These are phyloP conservation scores for Penicillium thymicola DNA, from an alignment of 2,329 filamentous ascomycete genomes.

Conservation along the genomic window DNA sequence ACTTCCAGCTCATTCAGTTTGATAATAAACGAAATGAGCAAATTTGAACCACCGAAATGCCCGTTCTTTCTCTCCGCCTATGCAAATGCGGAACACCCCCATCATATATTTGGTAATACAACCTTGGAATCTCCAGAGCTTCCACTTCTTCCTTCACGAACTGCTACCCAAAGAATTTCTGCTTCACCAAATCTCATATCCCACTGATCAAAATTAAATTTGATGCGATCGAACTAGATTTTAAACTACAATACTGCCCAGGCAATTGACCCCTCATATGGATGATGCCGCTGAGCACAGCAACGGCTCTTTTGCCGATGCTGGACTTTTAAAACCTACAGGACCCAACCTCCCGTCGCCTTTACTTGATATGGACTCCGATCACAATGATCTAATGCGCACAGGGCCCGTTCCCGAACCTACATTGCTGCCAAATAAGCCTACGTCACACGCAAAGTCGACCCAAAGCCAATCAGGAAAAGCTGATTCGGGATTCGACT, in stretches of 20 bases:
- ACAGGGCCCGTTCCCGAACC: not conserved
- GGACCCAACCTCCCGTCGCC: conserved; percentile 8
- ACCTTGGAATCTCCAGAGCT: not conserved
- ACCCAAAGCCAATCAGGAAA: conserved; percentile 15
- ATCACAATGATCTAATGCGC: conserved; percentile 13
- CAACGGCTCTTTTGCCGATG: conserved; percentile 34
- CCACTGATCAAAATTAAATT: not conserved
- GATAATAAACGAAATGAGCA: not conserved
- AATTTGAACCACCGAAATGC: not conserved
- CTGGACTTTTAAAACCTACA: conserved; percentile 32
- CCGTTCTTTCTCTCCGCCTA: conserved; percentile 3
- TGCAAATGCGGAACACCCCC: conserved; percentile 4
- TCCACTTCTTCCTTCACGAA: not conserved
- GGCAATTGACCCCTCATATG: conserved; percentile 13
- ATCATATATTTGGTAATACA: conserved; percentile 5
- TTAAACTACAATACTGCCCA: not conserved
- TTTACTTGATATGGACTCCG: conserved; percentile 4
- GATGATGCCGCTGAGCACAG: conserved; percentile 21
- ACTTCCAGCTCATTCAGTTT: not conserved
- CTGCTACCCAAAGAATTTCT: not conserved
- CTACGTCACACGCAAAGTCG: conserved; percentile 13
- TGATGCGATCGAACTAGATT: not conserved
- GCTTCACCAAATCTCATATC: not conserved
- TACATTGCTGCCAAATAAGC: conserved; percentile 6
- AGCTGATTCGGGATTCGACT: conserved; percentile 25